Conservation (phyloP, 345 rosid species). For the Gossypium raimondii region DNA sequence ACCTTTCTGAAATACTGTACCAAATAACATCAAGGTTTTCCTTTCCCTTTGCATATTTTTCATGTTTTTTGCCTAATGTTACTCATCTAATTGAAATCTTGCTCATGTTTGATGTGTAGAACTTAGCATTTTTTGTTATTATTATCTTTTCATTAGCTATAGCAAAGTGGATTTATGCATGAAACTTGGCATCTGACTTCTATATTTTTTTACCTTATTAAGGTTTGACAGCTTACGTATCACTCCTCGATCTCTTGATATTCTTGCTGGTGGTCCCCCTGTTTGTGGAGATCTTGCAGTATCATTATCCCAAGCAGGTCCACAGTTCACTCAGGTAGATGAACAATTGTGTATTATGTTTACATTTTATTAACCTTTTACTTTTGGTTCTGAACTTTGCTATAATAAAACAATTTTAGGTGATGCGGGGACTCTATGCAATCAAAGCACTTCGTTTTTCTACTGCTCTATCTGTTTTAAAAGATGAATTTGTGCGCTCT, state of each 20-base stretch:
- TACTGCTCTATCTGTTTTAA: slow-evolving; percentile 83
- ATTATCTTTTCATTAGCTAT: slow-evolving; percentile 14
- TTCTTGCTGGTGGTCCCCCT: slow-evolving; percentile 87
- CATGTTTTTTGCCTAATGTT: background rate
- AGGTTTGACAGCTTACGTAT: slow-evolving; percentile 97
- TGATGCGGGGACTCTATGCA: slow-evolving; percentile 78
- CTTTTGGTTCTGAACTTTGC: slow-evolving; percentile 26
- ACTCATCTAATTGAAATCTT: slow-evolving; percentile 1
- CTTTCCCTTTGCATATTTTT: slow-evolving; percentile 13
- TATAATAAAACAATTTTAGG: slow-evolving; percentile 38
- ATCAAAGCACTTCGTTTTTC: slow-evolving; percentile 92
- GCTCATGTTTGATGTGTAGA: background rate
- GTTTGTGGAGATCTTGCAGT: slow-evolving; percentile 98
- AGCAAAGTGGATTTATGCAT: slow-evolving; percentile 6
- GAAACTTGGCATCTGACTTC: slow-evolving; percentile 24
- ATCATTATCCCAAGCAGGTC: slow-evolving; percentile 92
- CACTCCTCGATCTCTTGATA: slow-evolving; percentile 90
- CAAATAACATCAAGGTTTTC: slow-evolving; percentile 89
- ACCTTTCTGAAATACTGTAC: slow-evolving; percentile 81
- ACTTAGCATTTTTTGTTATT: slow-evolving; percentile 1
- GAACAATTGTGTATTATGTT: slow-evolving; percentile 15
- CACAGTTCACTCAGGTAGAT: slow-evolving; percentile 93
- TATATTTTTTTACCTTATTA: slow-evolving; percentile 21
- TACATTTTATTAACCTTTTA: background rate
- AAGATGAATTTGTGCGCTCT: slow-evolving; percentile 95